Evolutionary conservation across 441 rosid species (phyloP).

Genomic region (Populus tomentosa): DNA sequence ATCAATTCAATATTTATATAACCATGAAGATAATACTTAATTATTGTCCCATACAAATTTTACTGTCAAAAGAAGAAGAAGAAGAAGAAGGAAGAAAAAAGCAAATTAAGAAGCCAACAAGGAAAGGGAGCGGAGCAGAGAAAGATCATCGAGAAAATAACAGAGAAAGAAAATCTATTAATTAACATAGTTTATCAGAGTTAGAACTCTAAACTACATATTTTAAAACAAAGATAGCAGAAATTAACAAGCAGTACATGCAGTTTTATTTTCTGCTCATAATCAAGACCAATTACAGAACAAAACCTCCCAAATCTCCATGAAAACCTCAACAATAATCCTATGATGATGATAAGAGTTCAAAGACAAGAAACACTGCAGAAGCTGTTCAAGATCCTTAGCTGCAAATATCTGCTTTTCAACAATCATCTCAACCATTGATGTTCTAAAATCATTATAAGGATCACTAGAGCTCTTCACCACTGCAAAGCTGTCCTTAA

Average conservation of each 20-base stretch:
- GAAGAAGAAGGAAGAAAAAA: background rate
- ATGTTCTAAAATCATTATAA: slow-evolving; percentile 67
- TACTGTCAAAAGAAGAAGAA: no score
- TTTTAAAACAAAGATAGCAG: slow-evolving; percentile 3
- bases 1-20: no score
- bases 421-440: slow-evolving; percentile 97
- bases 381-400: slow-evolving; percentile 61
- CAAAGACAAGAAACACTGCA: slow-evolving; percentile 77
- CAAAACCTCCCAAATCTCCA: slow-evolving; percentile 69
- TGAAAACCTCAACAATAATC: slow-evolving; percentile 70
- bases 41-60: no score
- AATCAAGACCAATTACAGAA: slow-evolving; percentile 36
- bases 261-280: no score
- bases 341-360: slow-evolving; percentile 70
- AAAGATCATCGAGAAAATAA: background rate
- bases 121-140: background rate
- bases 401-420: slow-evolving; percentile 75
- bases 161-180: background rate
- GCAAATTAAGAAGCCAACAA: background rate
- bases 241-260: slow-evolving; percentile 5
- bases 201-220: slow-evolving; percentile 18
- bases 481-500: slow-evolving; percentile 75
- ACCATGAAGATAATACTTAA: no score
- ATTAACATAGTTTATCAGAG: background rate
- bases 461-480: slow-evolving; percentile 90